phyloP scores from a whole-genome alignment of 441 rosid genomes.

The Gossypium gossypioides region DNA sequence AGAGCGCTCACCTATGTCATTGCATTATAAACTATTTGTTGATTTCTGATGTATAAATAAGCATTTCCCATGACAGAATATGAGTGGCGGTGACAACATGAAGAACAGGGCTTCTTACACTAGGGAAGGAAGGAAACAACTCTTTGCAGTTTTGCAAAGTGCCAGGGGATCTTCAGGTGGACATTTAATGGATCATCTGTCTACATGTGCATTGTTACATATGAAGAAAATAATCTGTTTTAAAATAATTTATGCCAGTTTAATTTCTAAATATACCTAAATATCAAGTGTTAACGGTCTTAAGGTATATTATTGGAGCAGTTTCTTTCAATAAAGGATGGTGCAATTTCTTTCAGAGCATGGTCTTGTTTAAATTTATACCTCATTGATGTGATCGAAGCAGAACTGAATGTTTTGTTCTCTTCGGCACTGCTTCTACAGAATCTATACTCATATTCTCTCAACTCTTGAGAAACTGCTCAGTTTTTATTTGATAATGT shows the following conservation, averaged over 20 bases:
- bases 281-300: slow-evolving; percentile 10
- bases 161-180: slow-evolving; percentile 99
- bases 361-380: not conserved
- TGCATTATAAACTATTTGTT: slow-evolving; percentile 6
- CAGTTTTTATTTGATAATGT: not conserved
- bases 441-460: slow-evolving; percentile 1
- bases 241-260: slow-evolving; percentile 3
- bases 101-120: slow-evolving; percentile 83
- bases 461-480: not conserved
- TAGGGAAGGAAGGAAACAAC: slow-evolving; percentile 96
- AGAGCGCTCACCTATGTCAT: slow-evolving; percentile 23
- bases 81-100: slow-evolving; percentile 47
- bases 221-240: slow-evolving; percentile 4
- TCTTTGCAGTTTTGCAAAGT: slow-evolving; percentile 96
- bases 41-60: slow-evolving; percentile 20
- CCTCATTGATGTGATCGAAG: not conserved
- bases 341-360: not conserved
- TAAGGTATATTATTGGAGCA: not conserved
- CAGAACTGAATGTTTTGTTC: not conserved
- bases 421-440: not conserved
- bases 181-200: slow-evolving; percentile 16
- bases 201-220: not conserved
- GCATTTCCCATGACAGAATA: slow-evolving; percentile 44
- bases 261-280: not conserved
- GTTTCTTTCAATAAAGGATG: not conserved